phyloP scores from a whole-genome alignment of 768 basidiomycete species.

The Tylopilus plumbeoviolaceoides region DNA sequence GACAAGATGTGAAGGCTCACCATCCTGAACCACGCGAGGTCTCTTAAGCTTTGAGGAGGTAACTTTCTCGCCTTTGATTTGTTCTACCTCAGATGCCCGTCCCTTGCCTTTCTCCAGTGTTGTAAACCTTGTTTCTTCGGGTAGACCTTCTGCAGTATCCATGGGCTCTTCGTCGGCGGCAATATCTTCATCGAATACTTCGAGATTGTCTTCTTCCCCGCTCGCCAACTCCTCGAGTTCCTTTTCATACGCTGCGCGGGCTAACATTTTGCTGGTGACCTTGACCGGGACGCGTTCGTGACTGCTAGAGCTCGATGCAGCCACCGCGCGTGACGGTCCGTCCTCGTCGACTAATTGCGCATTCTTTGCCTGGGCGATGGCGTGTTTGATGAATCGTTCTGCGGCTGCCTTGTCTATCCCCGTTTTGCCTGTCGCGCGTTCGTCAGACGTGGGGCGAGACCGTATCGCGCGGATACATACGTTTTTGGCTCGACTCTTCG shows the following conservation, averaged over 20 bases:
- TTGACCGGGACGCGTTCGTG: constrained; percentile 43
- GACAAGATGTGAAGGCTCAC: constrained; percentile 30
- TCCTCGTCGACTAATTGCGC: constrained; percentile 26
- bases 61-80: constrained; percentile 6
- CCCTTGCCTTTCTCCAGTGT: constrained; percentile 33
- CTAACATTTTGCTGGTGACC: constrained; percentile 71
- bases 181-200: constrained; percentile 32
- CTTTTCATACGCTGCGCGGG: constrained; percentile 59
- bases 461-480: constrained; percentile 2
- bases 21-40: constrained; percentile 58
- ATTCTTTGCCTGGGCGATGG: constrained; percentile 60
- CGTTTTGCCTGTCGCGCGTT: constrained; percentile 31
- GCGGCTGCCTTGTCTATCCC: constrained; percentile 79
- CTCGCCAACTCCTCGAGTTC: constrained; percentile 42
- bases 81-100: constrained; percentile 32
- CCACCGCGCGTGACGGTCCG: constrained; percentile 19
- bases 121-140: neutral
- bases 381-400: constrained; percentile 78
- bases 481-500: constrained; percentile 59
- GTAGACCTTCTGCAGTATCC: neutral
- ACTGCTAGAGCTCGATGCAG: constrained; percentile 11
- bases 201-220: constrained; percentile 41
- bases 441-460: neutral
- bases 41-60: constrained; percentile 44
- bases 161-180: constrained; percentile 7